A percentile compares a stretch with the other conserved stretches of the same genome.
Conservation (phyloP, 176 grass and related monocot species). For the maize (Zea mays) region DNA sequence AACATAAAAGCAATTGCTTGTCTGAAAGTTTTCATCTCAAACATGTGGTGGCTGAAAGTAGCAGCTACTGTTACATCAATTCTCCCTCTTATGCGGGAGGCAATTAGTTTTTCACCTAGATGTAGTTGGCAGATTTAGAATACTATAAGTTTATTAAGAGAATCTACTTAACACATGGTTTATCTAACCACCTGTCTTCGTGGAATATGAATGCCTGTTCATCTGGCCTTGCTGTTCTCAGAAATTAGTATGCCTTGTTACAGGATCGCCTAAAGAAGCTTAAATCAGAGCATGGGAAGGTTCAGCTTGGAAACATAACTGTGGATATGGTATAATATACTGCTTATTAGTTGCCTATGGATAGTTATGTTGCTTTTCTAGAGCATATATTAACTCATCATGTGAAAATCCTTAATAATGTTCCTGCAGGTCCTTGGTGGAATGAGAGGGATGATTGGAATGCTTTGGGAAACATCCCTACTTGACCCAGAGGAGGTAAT, state of each 20-base stretch:
- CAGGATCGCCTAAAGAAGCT: conserved; percentile 84
- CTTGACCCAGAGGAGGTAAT: conserved; percentile 98
- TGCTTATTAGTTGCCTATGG: not conserved
- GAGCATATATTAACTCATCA: not conserved
- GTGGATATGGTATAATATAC: conserved; percentile 77
- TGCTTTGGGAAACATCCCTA: conserved; percentile 98
- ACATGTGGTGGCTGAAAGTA: not conserved
- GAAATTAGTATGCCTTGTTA: conserved; percentile 14
- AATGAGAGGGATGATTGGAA: conserved; percentile 97
- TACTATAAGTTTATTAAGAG: not conserved
- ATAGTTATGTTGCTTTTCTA: conserved; percentile 4
- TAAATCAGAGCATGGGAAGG: conserved; percentile 86
- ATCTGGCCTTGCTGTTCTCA: not conserved
- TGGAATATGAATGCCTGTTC: not conserved
- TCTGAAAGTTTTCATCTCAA: not conserved
- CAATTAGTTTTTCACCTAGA: not conserved
- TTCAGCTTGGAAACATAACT: conserved; percentile 93
- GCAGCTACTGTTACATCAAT: not conserved
- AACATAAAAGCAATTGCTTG: too few species aligned
- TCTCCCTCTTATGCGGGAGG: not conserved
- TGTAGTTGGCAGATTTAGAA: not conserved
- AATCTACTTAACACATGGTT: not conserved
- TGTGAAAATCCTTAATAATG: conserved; percentile 23
- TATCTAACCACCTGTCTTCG: not conserved
- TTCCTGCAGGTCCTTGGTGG: conserved; percentile 86